These are phyloP conservation scores for Rhodosorus marinus DNA, from an alignment of 23 red algal genomes.

Conservation along the genomic window DNA sequence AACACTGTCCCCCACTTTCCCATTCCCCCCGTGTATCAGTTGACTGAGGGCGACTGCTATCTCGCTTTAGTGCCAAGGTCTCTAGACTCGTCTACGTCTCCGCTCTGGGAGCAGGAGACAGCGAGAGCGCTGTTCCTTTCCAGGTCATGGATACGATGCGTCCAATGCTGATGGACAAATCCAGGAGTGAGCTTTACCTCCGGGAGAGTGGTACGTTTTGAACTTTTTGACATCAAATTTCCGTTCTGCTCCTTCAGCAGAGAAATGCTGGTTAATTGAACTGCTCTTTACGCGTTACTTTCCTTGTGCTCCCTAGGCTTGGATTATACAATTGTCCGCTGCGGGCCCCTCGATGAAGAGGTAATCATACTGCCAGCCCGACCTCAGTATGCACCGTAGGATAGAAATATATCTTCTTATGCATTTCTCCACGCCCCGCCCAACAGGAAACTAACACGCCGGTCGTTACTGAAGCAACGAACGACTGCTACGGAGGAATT, in stretches of 20 bases:
- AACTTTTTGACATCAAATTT: too few relatives aligned
- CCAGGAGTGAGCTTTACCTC: slow-evolving; percentile 21
- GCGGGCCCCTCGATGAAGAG: slow-evolving; percentile 42
- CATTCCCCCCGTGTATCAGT: too few relatives aligned
- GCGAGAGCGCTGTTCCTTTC: slow-evolving; percentile 16
- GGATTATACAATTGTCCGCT: slow-evolving; percentile 25
- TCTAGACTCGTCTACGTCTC: slow-evolving; percentile 24
- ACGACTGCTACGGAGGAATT: slow-evolving; percentile 59
- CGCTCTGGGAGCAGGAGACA: slow-evolving; percentile 39
- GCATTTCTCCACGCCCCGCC: too few relatives aligned
- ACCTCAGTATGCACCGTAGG: too few relatives aligned
- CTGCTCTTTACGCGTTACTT: too few relatives aligned
- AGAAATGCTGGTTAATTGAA: too few relatives aligned
- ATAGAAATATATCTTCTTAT: too few relatives aligned
- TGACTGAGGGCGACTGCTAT: too few relatives aligned
- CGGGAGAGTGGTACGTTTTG: slow-evolving; percentile 1
- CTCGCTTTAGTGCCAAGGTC: too few relatives aligned
- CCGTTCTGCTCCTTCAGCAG: too few relatives aligned
- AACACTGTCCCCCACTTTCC: too few relatives aligned
- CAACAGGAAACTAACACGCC: slow-evolving; percentile 9
- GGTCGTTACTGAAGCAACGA: slow-evolving; percentile 35
- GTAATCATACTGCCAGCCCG: too few relatives aligned
- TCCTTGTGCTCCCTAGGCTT: not conserved
- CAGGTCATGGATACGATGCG: slow-evolving; percentile 41
- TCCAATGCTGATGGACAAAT: slow-evolving; percentile 21